Conservation (phyloP, 2,329 filamentous ascomycete species). For the Arthrobotrys iridis region DNA sequence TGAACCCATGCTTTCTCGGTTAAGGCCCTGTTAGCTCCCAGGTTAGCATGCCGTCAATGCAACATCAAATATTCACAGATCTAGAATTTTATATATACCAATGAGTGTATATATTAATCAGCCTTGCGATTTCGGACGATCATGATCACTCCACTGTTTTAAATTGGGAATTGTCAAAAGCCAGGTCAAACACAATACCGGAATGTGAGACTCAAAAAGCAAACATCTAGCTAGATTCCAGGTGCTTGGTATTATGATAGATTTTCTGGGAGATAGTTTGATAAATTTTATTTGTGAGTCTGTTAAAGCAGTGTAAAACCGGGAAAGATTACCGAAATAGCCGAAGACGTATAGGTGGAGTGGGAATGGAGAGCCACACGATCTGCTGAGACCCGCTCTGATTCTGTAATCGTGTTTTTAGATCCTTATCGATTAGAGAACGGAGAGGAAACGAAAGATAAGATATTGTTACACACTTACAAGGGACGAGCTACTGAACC, state of each 20-base stretch:
- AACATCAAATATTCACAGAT: background rate
- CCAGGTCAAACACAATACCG: background rate
- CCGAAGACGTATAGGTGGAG: background rate
- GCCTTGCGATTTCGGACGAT: background rate
- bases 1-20: constrained; percentile 6
- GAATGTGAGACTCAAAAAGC: background rate
- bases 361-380: background rate
- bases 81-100: background rate
- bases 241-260: background rate
- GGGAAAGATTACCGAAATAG: background rate
- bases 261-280: background rate
- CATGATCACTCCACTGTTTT: no score
- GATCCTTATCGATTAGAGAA: background rate
- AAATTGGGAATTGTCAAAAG: no score
- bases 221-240: background rate
- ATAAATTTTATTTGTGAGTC: background rate
- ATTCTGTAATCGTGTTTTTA: background rate
- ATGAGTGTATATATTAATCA: background rate
- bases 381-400: background rate
- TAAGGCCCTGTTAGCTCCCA: background rate
- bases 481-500: background rate
- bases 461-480: background rate
- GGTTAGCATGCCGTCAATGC: background rate
- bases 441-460: background rate
- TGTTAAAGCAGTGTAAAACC: background rate